Percentiles rank a stretch among this genome's conserved stretches.
Evolutionary conservation across 108 stramenopile species (phyloP).

Genomic region (Cyclotella cryptica): DNA sequence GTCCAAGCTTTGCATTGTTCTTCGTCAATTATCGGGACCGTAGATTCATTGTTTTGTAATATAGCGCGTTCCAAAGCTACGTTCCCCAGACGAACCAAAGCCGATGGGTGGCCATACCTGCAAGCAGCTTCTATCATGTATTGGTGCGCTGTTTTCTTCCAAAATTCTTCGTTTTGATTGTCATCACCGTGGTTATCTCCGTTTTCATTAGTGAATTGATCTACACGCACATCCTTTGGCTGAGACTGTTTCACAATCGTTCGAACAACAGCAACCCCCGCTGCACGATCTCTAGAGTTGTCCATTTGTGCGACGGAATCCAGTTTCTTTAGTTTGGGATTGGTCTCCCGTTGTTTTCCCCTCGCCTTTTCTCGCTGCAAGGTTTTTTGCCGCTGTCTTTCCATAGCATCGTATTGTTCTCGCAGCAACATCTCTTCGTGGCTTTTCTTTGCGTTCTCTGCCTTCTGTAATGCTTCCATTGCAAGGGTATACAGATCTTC

Average conservation of each 20-base stretch:
- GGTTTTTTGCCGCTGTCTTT: conserved; percentile 45
- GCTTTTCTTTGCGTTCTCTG: conserved; percentile 32
- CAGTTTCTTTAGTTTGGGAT: background rate
- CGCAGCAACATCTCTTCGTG: conserved; percentile 46
- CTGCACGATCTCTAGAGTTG: conserved; percentile 39
- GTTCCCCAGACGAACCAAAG: conserved; percentile 73
- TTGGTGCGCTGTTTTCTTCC: conserved; percentile 39
- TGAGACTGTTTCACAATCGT: conserved; percentile 73
- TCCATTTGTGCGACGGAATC: background rate
- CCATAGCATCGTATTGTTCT: conserved; percentile 67
- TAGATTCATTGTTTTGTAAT: background rate
- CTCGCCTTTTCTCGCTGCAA: conserved; percentile 28
- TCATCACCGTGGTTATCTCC: background rate
- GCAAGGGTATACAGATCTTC: conserved; percentile 57
- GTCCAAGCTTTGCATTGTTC: conserved; percentile 36
- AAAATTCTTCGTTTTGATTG: conserved; percentile 25
- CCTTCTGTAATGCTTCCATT: conserved; percentile 50
- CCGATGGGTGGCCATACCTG: conserved; percentile 60
- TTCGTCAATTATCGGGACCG: conserved; percentile 21
- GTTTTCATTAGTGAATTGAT: conserved; percentile 6
- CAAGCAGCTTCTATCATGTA: conserved; percentile 69
- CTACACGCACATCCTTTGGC: conserved; percentile 26
- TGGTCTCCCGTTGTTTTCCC: background rate
- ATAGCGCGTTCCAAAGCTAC: conserved; percentile 51
- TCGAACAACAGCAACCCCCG: conserved; percentile 70